Evolutionary conservation across 176 grass and related monocot species (phyloP).

Genomic region (Bolboschoenus planiculmis): DNA sequence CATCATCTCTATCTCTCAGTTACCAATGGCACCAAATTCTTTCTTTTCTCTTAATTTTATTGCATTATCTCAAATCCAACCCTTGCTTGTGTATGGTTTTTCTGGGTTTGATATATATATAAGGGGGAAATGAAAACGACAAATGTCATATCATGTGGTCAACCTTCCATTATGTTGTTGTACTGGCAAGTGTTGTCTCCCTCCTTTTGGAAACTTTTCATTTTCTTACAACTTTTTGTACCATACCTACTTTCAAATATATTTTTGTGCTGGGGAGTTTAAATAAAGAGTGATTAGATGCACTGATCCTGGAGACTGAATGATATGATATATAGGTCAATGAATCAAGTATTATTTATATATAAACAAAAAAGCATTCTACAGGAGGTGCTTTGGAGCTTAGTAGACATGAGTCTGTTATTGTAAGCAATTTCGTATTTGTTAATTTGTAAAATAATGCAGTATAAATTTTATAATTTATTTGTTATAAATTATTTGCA

Average conservation of each 20-base stretch:
- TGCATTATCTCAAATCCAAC: background rate
- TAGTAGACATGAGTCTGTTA: too few species aligned
- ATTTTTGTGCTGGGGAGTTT: background rate
- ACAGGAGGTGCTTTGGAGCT: background rate
- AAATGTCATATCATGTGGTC: conserved; percentile 26
- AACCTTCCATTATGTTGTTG: conserved; percentile 9
- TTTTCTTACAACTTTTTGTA: background rate
- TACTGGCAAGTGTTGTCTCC: background rate
- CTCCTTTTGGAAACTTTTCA: background rate
- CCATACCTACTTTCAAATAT: conserved; percentile 1
- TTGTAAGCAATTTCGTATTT: too few species aligned
- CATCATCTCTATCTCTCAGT: background rate
- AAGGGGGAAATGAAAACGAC: background rate
- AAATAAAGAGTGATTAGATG: background rate
- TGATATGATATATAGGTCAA: background rate
- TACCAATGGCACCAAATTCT: background rate
- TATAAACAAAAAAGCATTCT: background rate
- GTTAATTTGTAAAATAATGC: too few species aligned
- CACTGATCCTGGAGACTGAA: background rate
- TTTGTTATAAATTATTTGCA: too few species aligned
- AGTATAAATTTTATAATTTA: too few species aligned
- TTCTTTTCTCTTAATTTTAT: background rate
- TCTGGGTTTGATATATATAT: background rate
- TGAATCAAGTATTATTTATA: background rate
- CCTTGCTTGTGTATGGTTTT: background rate